Evolutionary conservation across 1,139 yeast species (phyloP).

Genomic region (Saccharomyces hybrid): DNA sequence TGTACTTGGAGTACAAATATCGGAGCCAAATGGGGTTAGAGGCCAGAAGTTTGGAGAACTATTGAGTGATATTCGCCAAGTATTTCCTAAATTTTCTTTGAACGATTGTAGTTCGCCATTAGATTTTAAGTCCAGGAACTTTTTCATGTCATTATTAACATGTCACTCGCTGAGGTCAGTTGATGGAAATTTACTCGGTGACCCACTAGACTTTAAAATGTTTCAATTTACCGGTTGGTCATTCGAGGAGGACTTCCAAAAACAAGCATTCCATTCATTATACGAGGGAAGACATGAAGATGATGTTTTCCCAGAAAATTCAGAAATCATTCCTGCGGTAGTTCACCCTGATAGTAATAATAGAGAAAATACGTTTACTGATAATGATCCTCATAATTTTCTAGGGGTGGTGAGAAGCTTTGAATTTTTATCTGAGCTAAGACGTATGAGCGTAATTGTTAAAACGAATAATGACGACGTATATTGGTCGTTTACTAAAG

Average conservation of each 20-base stretch:
- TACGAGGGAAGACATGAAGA: constrained; percentile 34
- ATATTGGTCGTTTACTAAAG: constrained; percentile 63
- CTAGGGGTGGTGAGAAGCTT: constrained; percentile 61
- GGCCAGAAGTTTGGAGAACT: constrained; percentile 47
- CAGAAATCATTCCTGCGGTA: constrained; percentile 40
- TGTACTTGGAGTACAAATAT: constrained; percentile 71
- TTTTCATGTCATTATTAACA: constrained; percentile 54
- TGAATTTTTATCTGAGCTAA: constrained; percentile 75
- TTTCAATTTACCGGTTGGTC: constrained; percentile 80
- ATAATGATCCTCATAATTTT: constrained; percentile 35
- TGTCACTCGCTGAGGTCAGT: constrained; percentile 83
- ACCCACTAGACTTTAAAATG: constrained; percentile 89
- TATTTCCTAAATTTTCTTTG: constrained; percentile 27
- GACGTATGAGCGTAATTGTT: constrained; percentile 85
- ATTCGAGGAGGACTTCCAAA: constrained; percentile 55
- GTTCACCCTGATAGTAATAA: constrained; percentile 37
- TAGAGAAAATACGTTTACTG: constrained; percentile 23
- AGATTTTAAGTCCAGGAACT: constrained; percentile 25
- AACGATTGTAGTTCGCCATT: constrained; percentile 26
- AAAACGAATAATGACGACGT: constrained; percentile 35
- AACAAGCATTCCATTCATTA: constrained; percentile 31
- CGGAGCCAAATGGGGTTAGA: constrained; percentile 42
- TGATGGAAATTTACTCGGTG: constrained; percentile 80
- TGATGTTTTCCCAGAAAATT: constrained; percentile 36
- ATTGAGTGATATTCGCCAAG: constrained; percentile 32